phyloP scores from a whole-genome alignment of 768 basidiomycete genomes.

The Austroboletus eburneus region DNA sequence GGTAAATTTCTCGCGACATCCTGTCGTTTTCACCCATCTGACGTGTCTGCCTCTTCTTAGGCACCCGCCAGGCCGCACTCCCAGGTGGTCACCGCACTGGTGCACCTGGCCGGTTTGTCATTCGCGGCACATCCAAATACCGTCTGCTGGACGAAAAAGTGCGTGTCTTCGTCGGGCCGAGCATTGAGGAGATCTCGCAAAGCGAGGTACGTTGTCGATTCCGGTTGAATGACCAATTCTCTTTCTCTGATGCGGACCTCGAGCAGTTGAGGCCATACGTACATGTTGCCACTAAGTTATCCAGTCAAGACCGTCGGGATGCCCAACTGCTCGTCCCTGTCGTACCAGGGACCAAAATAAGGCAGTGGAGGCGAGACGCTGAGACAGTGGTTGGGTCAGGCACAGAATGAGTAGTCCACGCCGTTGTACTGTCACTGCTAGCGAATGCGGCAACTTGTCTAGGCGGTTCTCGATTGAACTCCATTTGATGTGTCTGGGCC shows the following conservation, averaged over 20 bases:
- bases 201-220: slow-evolving; percentile 46
- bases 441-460: slow-evolving; percentile 2
- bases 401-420: slow-evolving; percentile 1
- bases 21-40: background rate
- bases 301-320: slow-evolving; percentile 21
- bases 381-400: slow-evolving; percentile 6
- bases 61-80: slow-evolving; percentile 77
- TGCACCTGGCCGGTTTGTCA: slow-evolving; percentile 81
- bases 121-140: slow-evolving; percentile 76
- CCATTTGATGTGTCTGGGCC: slow-evolving; percentile 2
- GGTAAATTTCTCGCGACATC: slow-evolving; percentile 42
- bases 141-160: slow-evolving; percentile 79
- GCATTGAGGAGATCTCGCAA: slow-evolving; percentile 53
- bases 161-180: slow-evolving; percentile 79
- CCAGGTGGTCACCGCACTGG: slow-evolving; percentile 86
- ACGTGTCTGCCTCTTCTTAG: slow-evolving; percentile 33
- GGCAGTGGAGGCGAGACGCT: slow-evolving; percentile 23
- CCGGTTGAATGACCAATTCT: background rate
- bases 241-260: background rate
- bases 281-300: slow-evolving; percentile 21
- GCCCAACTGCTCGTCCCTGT: slow-evolving; percentile 25
- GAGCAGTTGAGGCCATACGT: slow-evolving; percentile 28
- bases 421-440: slow-evolving; percentile 5
- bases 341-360: slow-evolving; percentile 22
- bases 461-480: slow-evolving; percentile 6